Base-by-base conservation (phyloP, 345 rosid genomes). In the Mercurialis annua region DNA sequence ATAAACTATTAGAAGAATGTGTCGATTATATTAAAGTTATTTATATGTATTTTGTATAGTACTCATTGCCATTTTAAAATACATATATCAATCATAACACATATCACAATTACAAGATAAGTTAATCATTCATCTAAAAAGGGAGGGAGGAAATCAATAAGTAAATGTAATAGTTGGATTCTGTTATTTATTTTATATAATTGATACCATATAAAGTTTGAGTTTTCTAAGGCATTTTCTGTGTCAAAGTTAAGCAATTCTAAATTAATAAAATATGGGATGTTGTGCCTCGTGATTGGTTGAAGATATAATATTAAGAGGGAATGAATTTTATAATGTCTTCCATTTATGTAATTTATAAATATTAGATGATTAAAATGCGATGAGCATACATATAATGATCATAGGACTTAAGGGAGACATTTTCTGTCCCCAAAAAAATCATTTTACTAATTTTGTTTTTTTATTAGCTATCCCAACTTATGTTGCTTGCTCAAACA, bases 71-170 rank as follows among this genome's bases (percentile, higher is more conserved):
- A 8, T 11, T 20, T 21, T 6, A 21, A 8, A 64, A 64, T n/a
- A n/a, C n/a, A 64, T 44, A 64, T 33, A 50, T 7, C 58, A 64
- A 31, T 64, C 36, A 64, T 31, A 48, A 31, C 42, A 33, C 54
- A 64, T 38, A 53, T 5, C 18, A 16, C 60, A 26, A 38, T 38
- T 17, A 26, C 23, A 66, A 14, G 52, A 40, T n/a, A 42, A 12
- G 38, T 26, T 53, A 18, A 53, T 66, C 61, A 53, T 53, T 65
- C 47, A 34, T 20, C 23, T n/a, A 36, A 30, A 29, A 21, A n/a
- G 27, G 29, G 14, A 31, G 30, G n/a, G 50, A 31, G 49, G 48
- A 47, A 64, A 64, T 21, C 24, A 44, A 61, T 15, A 51, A 18
- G 46, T 64, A 33, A 64, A 50, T 30, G 20, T 30, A 64, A 50